Evolutionary conservation across 495 filamentous ascomycete genomes (phyloP).

Genomic region (Cercophora newfieldiana): DNA sequence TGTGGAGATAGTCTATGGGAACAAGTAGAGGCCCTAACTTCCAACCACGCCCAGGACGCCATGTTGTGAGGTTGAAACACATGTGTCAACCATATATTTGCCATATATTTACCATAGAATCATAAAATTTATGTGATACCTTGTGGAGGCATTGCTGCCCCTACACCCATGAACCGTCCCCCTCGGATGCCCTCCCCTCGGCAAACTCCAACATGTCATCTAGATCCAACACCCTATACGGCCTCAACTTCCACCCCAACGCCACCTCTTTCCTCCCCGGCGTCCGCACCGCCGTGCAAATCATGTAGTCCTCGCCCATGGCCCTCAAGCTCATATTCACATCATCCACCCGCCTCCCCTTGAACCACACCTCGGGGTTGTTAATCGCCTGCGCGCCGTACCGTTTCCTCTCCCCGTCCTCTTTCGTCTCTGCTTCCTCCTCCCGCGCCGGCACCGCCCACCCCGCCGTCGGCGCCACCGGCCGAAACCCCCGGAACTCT

Average conservation of each 20-base stretch:
- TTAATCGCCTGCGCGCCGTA: slow-evolving; percentile 30
- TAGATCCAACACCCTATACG: slow-evolving; percentile 39
- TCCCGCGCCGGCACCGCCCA: slow-evolving; percentile 23
- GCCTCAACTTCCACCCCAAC: slow-evolving; percentile 40
- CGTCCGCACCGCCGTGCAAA: slow-evolving; percentile 46
- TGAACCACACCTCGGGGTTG: slow-evolving; percentile 40
- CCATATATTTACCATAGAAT: no score
- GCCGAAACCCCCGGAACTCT: slow-evolving; percentile 40
- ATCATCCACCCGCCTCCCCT: slow-evolving; percentile 40
- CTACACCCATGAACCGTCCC: neutral
- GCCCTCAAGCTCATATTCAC: slow-evolving; percentile 46
- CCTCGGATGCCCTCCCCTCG: slow-evolving; percentile 26
- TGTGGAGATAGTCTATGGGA: no score
- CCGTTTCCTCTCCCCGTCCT: slow-evolving; percentile 26
- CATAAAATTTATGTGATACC: no score
- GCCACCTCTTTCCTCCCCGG: slow-evolving; percentile 36
- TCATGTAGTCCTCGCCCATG: slow-evolving; percentile 48
- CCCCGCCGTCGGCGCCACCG: slow-evolving; percentile 31
- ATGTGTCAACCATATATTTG: no score
- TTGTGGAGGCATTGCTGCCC: no score
- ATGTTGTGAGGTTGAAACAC: no score
- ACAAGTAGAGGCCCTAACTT: no score
- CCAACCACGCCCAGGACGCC: no score
- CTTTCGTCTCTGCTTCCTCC: slow-evolving; percentile 21
- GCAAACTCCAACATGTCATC: slow-evolving; percentile 42